Conservation (phyloP, 352 stramenopile genomes). For the Aphanomyces euteiches region DNA sequence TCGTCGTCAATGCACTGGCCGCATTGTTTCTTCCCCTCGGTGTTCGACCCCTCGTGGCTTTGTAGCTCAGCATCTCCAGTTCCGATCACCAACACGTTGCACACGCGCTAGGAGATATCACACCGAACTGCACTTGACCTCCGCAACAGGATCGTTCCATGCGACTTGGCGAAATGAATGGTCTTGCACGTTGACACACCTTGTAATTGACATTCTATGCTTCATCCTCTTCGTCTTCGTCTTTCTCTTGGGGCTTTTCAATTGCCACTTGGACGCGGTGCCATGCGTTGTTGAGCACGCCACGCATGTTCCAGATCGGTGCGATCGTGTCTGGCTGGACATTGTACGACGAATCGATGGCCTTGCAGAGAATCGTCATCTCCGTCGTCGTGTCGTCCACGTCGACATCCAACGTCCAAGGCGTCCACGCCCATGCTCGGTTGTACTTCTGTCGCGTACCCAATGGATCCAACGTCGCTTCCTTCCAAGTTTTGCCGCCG, state of each 20-base stretch:
- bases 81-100: no score
- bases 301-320: conserved; percentile 97
- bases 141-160: no score
- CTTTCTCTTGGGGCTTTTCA: conserved; percentile 44
- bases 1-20: no score
- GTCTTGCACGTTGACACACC: no score
- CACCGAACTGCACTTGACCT: no score
- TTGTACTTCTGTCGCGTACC: conserved; percentile 84
- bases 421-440: conserved; percentile 93
- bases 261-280: conserved; percentile 79
- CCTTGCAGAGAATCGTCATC: conserved; percentile 90
- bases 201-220: no score
- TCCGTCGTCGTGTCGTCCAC: conserved; percentile 74
- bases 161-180: no score
- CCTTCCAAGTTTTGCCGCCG: conserved; percentile 90
- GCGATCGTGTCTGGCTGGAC: conserved; percentile 94
- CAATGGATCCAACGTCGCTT: conserved; percentile 81
- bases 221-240: conserved; percentile 38
- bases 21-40: no score
- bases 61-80: no score
- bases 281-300: conserved; percentile 97
- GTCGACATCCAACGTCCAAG: conserved; percentile 92
- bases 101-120: no score
- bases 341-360: conserved; percentile 94
- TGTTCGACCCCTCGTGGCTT: no score